Evolutionary conservation across 1,284 basidiomycete genomes (phyloP).

Genomic region (Vanrija sp.): DNA sequence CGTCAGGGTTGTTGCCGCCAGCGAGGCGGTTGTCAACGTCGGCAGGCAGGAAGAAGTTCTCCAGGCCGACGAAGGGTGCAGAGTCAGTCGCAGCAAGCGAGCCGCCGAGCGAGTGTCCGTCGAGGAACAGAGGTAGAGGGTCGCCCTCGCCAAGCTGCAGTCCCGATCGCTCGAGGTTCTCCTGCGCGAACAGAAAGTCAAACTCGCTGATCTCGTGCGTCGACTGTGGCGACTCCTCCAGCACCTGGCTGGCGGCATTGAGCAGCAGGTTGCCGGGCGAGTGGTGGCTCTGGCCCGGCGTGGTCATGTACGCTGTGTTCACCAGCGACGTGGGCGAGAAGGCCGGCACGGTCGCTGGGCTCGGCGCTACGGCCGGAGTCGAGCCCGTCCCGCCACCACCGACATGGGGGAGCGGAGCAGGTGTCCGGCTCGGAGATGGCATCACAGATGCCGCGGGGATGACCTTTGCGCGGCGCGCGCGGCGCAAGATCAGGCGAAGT

Average conservation of each 20-base stretch:
- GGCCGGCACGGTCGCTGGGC: background rate
- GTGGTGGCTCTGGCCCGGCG: constrained; percentile 7
- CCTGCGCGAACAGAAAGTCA: constrained; percentile 46
- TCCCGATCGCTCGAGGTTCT: constrained; percentile 45
- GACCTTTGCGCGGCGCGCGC: constrained; percentile 64
- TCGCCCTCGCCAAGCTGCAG: constrained; percentile 41
- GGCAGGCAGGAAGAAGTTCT: constrained; percentile 48
- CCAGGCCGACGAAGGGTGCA: constrained; percentile 44
- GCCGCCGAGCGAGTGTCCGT: constrained; percentile 45
- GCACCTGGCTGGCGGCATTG: constrained; percentile 28
- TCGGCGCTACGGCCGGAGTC: constrained; percentile 6
- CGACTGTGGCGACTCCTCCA: constrained; percentile 44
- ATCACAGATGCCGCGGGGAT: constrained; percentile 48
- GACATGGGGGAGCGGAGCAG: constrained; percentile 15
- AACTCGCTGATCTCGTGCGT: constrained; percentile 43
- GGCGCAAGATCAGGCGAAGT: constrained; percentile 77
- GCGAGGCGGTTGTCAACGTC: constrained; percentile 38
- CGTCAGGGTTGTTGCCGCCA: background rate
- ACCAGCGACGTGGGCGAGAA: constrained; percentile 19
- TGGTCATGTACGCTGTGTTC: constrained; percentile 18
- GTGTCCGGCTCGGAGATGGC: constrained; percentile 32
- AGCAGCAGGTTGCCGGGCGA: constrained; percentile 26
- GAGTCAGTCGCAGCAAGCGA: constrained; percentile 31
- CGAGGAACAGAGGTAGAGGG: constrained; percentile 47
- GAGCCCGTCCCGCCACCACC: too few relatives aligned